Base-by-base conservation (phyloP, 2,329 filamentous ascomycete genomes). In the Atkinsonella hypoxylon region DNA sequence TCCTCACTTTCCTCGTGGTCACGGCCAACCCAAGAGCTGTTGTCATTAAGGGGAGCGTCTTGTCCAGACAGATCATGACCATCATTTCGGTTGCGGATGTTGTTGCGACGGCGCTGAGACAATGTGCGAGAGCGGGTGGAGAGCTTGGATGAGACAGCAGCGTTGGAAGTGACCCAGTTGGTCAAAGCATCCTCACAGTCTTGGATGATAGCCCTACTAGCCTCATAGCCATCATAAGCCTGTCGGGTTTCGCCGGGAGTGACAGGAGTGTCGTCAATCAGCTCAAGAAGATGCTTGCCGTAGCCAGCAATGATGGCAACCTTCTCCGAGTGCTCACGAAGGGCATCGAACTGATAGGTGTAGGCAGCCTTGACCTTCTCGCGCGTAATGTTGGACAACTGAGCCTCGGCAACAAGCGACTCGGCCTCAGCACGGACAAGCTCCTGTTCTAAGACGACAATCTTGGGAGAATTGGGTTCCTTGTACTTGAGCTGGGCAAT, bases 401-500 rank as follows among this genome's bases (percentile, higher is more conserved):
- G 93, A 8, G 93, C 93, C 70, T 98, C 93, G 55, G 93, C 93
- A 51, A 98, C 93, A 13, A 98, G 82, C n/a, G 93, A 97, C 70
- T 98, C 93, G 62, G 93, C 93, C 71, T 98, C 93, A 59, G 93
- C 93, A 61, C 93, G 90, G 60, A 98, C 93, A 53, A 98, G 87
- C 71, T 98, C 93, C 71, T 98, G 93, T 73, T 98, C 93, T 50
- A 98, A 83, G 40, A 98, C 90, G 52, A 96, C 89, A 60, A 98
- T 96, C 73, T 89, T 93, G 56, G 91, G 90, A 36, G 90, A 96
- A 75, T 95, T 95, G 59, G 93, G 93, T 70, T 98, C 93, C 76
- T 98, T 98, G 82, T 97, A 98, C 72, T 98, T 98, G 62, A 98
- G 81, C 70, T 97, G 91, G 47, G 93, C 91, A 61, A 98, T 98